Evolutionary conservation across 2,329 filamentous ascomycete genomes (phyloP).

Genomic region (Phoma herbarum): DNA sequence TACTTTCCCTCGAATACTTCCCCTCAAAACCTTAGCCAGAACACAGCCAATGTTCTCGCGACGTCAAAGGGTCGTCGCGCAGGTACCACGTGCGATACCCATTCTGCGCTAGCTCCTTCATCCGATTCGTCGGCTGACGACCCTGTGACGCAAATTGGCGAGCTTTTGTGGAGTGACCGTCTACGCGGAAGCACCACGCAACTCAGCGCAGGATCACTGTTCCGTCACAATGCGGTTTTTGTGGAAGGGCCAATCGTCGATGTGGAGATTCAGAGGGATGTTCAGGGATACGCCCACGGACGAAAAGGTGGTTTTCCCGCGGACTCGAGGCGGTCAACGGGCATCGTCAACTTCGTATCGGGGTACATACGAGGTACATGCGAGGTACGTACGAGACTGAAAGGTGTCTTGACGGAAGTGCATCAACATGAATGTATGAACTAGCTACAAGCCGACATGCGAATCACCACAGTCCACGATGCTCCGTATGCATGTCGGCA

Average conservation of each 20-base stretch:
- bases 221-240: slow-evolving; percentile 17
- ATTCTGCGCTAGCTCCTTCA: slow-evolving; percentile 7
- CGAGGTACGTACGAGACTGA: not conserved
- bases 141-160: slow-evolving; percentile 17
- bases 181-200: slow-evolving; percentile 12
- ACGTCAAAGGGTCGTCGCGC: slow-evolving; percentile 20
- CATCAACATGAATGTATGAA: not conserved
- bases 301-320: not conserved
- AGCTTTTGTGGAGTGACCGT: slow-evolving; percentile 14
- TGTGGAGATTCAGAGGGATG: not conserved
- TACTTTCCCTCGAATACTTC: slow-evolving; percentile 3
- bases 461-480: not conserved
- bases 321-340: slow-evolving; percentile 9
- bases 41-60: slow-evolving; percentile 15
- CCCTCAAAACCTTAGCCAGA: slow-evolving; percentile 5
- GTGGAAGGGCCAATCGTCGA: slow-evolving; percentile 9
- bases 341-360: slow-evolving; percentile 4
- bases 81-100: slow-evolving; percentile 19
- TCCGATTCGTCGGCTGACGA: slow-evolving; percentile 5
- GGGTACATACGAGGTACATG: not conserved
- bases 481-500: slow-evolving; percentile 4
- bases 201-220: slow-evolving; percentile 14
- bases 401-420: not conserved
- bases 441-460: not conserved
- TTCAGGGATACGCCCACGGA: not conserved